A percentile compares a stretch with the other conserved stretches of the same genome.
Evolutionary conservation across 108 stramenopile genomes (phyloP).

Genomic region (Pseudonitzschia delicatissima): DNA sequence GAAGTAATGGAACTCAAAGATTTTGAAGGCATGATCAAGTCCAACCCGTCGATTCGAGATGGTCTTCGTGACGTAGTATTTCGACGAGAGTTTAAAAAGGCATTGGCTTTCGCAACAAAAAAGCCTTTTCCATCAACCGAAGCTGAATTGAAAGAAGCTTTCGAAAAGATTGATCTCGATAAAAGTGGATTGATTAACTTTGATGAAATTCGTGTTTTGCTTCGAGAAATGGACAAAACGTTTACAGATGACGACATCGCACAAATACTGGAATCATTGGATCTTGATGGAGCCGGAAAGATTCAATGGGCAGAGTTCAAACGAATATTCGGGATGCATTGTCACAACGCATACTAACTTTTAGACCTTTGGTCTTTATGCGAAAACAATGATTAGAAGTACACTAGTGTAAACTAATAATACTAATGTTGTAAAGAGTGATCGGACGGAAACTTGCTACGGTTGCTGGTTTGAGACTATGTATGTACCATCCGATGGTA

Average conservation of each 20-base stretch:
- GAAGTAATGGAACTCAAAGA: conserved; percentile 42
- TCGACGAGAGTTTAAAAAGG: conserved; percentile 82
- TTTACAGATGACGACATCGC: conserved; percentile 53
- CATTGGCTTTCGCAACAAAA: conserved; percentile 52
- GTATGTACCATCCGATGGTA: too few relatives aligned
- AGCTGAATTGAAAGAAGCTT: conserved; percentile 49
- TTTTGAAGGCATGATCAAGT: conserved; percentile 49
- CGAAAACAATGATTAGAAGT: too few relatives aligned
- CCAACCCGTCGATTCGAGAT: conserved; percentile 49
- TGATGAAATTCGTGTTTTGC: conserved; percentile 40
- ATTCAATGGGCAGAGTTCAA: conserved; percentile 58
- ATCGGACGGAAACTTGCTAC: too few relatives aligned
- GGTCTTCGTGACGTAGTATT: conserved; percentile 61
- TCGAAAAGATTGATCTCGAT: conserved; percentile 15
- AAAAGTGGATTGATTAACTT: conserved; percentile 18
- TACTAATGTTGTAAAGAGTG: too few relatives aligned
- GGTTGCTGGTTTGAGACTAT: too few relatives aligned
- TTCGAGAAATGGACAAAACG: conserved; percentile 47
- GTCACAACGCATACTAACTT: too few relatives aligned
- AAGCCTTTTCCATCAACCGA: conserved; percentile 55
- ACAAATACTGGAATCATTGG: conserved; percentile 51
- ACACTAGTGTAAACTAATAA: too few relatives aligned
- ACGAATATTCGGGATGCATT: conserved; percentile 44
- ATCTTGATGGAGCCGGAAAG: conserved; percentile 46
- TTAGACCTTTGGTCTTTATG: too few relatives aligned